Base-by-base conservation (phyloP, 2,329 filamentous ascomycete genomes). In the Byssoonygena ceratinophila region DNA sequence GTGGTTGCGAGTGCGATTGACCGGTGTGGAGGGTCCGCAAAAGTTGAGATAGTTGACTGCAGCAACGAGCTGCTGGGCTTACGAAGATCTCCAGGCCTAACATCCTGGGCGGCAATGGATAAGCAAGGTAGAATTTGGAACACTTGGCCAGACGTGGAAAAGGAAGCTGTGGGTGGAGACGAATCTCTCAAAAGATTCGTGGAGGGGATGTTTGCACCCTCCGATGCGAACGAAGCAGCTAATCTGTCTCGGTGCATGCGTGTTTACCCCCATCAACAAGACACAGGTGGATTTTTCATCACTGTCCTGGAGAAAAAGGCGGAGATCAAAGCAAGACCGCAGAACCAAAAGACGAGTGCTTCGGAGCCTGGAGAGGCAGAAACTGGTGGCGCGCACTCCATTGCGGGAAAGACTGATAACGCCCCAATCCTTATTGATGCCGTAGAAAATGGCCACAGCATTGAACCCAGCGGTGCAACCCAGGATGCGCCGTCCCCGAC, bases 211-310 rank as follows among this genome's bases (percentile, higher is more conserved):
- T 98, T 98, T 71, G 78, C 90, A 4, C 76, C 80, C 0, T 74
- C 74, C 25, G 79, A 77, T 51, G 74, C 72, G 47, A 69, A 67
- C 37, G 79, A 68, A 64, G 78, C 69, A 32, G 76, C 96, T 22
- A 89, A 89, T 14, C 77, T 97, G 16, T 87, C 96, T 62, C 81
- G 85, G 55, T 96, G 91, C 70, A 90, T 97, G 78, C 81, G 92
- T 57, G 83, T 98, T 5, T 98, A 97, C 67, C 87, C 90, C 31
- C 92, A 98, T 68, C 78, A 89, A 64, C 92, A 98, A 70, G 89
- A 98, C 62, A 98, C 92, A 2, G 92, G 92, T 52, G 91, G 85
- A 20, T 98, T 98, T 76, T 98, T 98, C 73, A 96, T 98, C 65
- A 85, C 89, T 0, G 90, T 96, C 0, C 72, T 98, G 16, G 86